Percentiles rank a stretch among this genome's conserved stretches.
phyloP scores from a whole-genome alignment of 2,329 filamentous ascomycete species.

The Hypoxylon sp. region DNA sequence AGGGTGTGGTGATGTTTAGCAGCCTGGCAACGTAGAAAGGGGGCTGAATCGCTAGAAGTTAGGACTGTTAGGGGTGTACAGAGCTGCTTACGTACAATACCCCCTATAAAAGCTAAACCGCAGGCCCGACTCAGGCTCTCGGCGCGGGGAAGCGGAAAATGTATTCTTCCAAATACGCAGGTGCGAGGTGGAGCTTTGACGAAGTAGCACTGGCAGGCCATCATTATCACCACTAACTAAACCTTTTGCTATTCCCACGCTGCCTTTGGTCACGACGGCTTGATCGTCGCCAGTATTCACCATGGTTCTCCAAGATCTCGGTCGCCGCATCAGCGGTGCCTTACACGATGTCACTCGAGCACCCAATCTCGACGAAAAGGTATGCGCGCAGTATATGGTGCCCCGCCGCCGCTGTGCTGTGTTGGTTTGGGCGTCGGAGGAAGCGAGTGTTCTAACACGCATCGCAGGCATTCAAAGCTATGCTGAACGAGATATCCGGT shows the following conservation, averaged over 20 bases:
- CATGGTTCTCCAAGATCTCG: slow-evolving; percentile 99
- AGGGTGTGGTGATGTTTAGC: too few species aligned
- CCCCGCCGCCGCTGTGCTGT: slow-evolving; percentile 20
- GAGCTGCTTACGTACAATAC: neutral
- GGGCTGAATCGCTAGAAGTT: too few species aligned
- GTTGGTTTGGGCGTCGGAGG: neutral
- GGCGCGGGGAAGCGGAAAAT: neutral
- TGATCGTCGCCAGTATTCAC: slow-evolving; percentile 32
- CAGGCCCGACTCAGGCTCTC: too few species aligned
- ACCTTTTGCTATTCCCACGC: neutral
- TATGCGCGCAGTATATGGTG: slow-evolving; percentile 46
- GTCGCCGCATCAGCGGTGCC: slow-evolving; percentile 96
- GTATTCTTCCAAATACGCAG: neutral
- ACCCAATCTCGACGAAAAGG: slow-evolving; percentile 96
- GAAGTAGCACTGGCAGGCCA: neutral
- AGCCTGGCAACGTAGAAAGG: too few species aligned
- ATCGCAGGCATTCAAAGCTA: slow-evolving; percentile 87
- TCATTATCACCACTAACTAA: slow-evolving; percentile 5
- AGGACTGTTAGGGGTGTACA: too few species aligned
- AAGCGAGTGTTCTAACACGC: slow-evolving; percentile 47
- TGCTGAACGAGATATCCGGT: slow-evolving; percentile 98
- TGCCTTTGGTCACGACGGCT: slow-evolving; percentile 14
- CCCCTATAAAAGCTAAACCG: too few species aligned
- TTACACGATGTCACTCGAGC: slow-evolving; percentile 92
- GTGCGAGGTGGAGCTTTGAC: neutral